Percentiles rank a stretch among this genome's conserved stretches.
Evolutionary conservation across 1,284 basidiomycete species (phyloP).

Genomic region (Earliella scabrosa): DNA sequence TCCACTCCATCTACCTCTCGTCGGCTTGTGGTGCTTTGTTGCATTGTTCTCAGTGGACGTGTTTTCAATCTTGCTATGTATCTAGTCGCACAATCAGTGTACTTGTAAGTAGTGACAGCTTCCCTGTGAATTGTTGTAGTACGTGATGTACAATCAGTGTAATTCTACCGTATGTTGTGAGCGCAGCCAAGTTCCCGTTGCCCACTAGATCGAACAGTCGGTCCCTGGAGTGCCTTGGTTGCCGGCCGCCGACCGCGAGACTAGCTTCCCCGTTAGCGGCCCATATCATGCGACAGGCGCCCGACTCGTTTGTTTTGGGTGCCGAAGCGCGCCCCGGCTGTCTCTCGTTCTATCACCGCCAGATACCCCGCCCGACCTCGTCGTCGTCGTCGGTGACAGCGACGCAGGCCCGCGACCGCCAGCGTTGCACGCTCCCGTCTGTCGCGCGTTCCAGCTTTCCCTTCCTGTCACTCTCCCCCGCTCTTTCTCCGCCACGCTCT

Average conservation of each 20-base stretch:
- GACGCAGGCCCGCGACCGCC: constrained; percentile 24
- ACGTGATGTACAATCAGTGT: not conserved
- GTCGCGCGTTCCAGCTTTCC: constrained; percentile 6
- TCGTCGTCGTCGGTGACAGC: constrained; percentile 21
- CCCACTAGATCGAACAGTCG: not conserved
- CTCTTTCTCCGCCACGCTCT: constrained; percentile 29
- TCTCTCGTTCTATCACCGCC: constrained; percentile 19
- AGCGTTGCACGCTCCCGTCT: constrained; percentile 12
- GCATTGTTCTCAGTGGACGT: not conserved
- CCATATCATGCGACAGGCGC: constrained; percentile 5
- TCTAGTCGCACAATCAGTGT: not conserved
- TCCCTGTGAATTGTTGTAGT: not conserved
- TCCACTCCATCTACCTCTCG: not conserved
- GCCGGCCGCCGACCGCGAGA: not conserved
- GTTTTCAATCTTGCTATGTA: not conserved
- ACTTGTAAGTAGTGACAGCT: not conserved
- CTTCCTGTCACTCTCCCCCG: constrained; percentile 21
- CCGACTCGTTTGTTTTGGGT: constrained; percentile 15
- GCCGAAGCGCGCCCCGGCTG: not conserved
- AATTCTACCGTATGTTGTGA: too few species aligned
- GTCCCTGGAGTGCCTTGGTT: not conserved
- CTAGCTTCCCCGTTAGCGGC: not conserved
- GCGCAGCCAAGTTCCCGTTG: too few species aligned
- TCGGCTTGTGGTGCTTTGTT: not conserved
- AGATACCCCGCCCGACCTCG: constrained; percentile 18